Conservation (phyloP, 352 stramenopile species). For the Pythium grandisporangium region DNA sequence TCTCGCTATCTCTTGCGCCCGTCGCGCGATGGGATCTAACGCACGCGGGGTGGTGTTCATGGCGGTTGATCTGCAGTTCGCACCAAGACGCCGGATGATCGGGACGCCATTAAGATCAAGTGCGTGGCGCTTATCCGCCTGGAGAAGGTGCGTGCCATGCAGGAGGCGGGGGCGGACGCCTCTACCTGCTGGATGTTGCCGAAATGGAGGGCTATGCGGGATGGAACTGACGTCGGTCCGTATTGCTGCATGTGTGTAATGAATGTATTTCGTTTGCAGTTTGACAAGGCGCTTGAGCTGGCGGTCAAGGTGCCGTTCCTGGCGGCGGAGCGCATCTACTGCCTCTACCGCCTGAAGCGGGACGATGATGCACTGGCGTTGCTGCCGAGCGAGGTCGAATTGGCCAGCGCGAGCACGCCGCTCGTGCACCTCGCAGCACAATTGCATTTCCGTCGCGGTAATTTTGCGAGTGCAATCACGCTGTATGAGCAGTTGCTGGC, state of each 20-base stretch:
- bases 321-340: slow-evolving; percentile 62
- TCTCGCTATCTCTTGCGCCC: too few species aligned
- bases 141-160: slow-evolving; percentile 37
- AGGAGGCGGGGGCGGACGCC: background rate
- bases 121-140: slow-evolving; percentile 72
- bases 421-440: slow-evolving; percentile 66
- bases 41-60: background rate
- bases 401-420: slow-evolving; percentile 8
- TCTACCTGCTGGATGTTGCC: too few species aligned
- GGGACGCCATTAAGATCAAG: slow-evolving; percentile 76
- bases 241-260: background rate
- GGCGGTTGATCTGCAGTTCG: slow-evolving; percentile 29
- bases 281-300: slow-evolving; percentile 79
- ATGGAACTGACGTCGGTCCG: too few species aligned
- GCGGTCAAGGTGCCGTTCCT: slow-evolving; percentile 63
- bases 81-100: slow-evolving; percentile 57
- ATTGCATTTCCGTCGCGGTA: slow-evolving; percentile 57
- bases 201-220: too few species aligned
- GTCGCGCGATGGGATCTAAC: background rate
- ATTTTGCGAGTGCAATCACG: slow-evolving; percentile 53
- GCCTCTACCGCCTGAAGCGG: slow-evolving; percentile 74
- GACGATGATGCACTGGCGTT: slow-evolving; percentile 52
- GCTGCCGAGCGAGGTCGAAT: slow-evolving; percentile 20
- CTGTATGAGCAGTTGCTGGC: slow-evolving; percentile 71
- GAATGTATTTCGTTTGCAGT: slow-evolving; percentile 16